Conservation (phyloP, 306 rosid genomes). For the Sesbania bispinosa region DNA sequence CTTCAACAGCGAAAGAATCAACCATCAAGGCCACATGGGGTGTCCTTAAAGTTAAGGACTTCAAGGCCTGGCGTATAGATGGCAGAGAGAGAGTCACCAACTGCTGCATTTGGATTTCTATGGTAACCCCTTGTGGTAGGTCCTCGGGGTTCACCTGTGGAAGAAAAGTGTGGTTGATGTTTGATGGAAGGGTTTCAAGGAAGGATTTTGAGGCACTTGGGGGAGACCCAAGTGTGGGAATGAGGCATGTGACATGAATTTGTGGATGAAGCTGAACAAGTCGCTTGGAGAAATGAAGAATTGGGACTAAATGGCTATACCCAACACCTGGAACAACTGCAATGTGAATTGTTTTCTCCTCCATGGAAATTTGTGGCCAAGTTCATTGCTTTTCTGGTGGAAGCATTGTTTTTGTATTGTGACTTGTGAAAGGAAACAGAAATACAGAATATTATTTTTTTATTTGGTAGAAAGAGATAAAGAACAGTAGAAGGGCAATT, state of each 20-base stretch:
- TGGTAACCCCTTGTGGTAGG: background rate
- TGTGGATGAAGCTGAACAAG: slow-evolving; percentile 16
- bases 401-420: background rate
- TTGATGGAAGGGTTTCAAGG: slow-evolving; percentile 17
- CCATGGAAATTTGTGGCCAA: slow-evolving; percentile 6
- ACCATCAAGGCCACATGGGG: background rate
- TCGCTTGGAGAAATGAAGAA: slow-evolving; percentile 32
- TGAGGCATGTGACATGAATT: slow-evolving; percentile 14
- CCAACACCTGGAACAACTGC: slow-evolving; percentile 27
- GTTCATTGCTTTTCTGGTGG: background rate
- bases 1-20: background rate
- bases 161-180: slow-evolving; percentile 3
- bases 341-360: background rate
- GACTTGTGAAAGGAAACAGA: background rate
- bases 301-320: slow-evolving; percentile 19
- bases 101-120: background rate
- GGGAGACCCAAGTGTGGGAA: slow-evolving; percentile 16
- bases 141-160: background rate
- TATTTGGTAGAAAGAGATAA: too few relatives aligned
- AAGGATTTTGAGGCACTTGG: background rate
- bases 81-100: background rate
- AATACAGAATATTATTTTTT: background rate
- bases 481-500: too few relatives aligned
- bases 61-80: background rate
- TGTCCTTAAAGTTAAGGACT: background rate